Conservation (phyloP, 106 monocot species). For the Hemerocallis citrina region DNA sequence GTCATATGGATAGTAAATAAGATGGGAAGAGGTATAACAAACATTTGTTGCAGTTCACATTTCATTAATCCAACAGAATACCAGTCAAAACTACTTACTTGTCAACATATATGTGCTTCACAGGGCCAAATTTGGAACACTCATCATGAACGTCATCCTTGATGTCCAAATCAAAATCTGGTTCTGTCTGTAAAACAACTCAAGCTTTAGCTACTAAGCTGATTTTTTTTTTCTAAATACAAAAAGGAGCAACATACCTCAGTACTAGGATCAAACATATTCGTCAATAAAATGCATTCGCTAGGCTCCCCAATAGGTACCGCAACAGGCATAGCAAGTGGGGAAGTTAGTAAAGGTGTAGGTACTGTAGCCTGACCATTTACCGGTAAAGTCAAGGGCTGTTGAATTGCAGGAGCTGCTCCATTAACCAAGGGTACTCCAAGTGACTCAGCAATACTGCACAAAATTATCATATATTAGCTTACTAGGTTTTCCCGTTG, state of each 20-base stretch:
- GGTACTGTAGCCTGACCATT: conserved; percentile 12
- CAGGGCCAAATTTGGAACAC: conserved; percentile 23
- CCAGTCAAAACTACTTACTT: conserved; percentile 21
- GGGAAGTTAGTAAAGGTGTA: conserved; percentile 5
- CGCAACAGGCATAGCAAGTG: conserved; percentile 9
- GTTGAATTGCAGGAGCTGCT: conserved; percentile 7
- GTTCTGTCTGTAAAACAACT: conserved; percentile 13
- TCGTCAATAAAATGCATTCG: conserved; percentile 21
- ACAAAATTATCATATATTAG: conserved; percentile 4
- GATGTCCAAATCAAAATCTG: conserved; percentile 32
- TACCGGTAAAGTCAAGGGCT: conserved; percentile 1
- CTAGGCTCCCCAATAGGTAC: conserved; percentile 23
- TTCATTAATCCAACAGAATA: no score
- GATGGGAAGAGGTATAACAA: no score
- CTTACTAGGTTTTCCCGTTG: no score
- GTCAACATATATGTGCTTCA: conserved; percentile 29
- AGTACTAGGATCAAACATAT: conserved; percentile 26
- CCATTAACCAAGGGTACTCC: conserved; percentile 22
- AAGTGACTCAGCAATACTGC: conserved; percentile 21
- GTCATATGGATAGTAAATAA: no score
- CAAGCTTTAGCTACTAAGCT: not conserved
- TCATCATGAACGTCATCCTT: conserved; percentile 25
- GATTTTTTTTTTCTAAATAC: not conserved
- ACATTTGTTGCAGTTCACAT: no score
- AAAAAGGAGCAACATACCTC: conserved; percentile 11